Evolutionary conservation across 306 rosid genomes (phyloP), one percentile per base, ranked within the genome.

Genomic region (Quercus wislizeni): DNA sequence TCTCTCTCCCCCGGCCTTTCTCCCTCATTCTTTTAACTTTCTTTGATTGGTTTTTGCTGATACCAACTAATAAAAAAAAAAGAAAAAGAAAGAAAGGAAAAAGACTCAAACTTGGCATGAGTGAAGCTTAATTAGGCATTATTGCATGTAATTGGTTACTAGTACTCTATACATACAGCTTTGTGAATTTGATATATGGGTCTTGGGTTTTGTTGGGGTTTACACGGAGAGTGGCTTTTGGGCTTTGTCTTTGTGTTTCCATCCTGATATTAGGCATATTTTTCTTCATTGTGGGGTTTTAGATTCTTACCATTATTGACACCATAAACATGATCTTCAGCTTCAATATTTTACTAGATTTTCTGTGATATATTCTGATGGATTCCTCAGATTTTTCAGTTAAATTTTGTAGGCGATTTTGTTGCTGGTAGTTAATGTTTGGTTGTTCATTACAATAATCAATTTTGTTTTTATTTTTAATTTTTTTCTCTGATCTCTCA

Each of bases 211-310:
- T 87, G 92, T 79, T 80, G 89, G 89, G 83, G 71, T 85, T 78
- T 84, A 90, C 97, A 85, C 88, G 96, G 92, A 84, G 96, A 92
- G 98, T 92, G 91, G 87, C 81, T 78, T 85, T 84, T 83, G 96
- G 89, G 79, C 27, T 83, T 9, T 87, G 91, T 86, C 84, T 76
- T 85, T 73, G 61, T 83, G 84, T 81, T 81, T 85, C 81, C 83
- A 28, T 63, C 74, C 79, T 73, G 89, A 83, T 83, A 74, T 21
- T 61, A 69, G 76, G 82, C 83, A 71, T 84, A 64, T 46, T 46
- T 83, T 83, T 86, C 75, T 86, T 77, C 86, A 86, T 46, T 84
- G 91, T 75, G 86, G 85, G 87, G 82, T 76, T 79, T 76, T 88
- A 58, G 65, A 80, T 62, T 71, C 77, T 78, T 82, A 51, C 83